Percentiles rank a stretch among this genome's conserved stretches.
These are phyloP conservation scores for Ilex paraguariensis DNA, from an alignment of 305 asterid genomes.

Conservation along the genomic window DNA sequence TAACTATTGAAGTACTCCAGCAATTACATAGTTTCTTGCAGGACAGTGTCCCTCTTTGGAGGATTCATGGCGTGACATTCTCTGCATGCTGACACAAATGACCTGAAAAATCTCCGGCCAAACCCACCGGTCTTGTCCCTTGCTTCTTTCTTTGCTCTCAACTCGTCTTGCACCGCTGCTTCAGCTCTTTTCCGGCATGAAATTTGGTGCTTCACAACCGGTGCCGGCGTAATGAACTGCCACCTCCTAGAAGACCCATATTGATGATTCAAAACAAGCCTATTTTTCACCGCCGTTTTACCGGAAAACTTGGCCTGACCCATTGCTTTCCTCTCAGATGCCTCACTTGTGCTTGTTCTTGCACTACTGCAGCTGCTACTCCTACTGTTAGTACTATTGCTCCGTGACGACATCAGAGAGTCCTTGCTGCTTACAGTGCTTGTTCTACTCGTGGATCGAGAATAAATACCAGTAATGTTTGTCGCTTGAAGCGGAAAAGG, in stretches of 20 bases:
- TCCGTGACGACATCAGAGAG: constrained; percentile 61
- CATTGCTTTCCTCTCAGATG: constrained; percentile 18
- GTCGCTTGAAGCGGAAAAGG: constrained; percentile 38
- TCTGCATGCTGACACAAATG: constrained; percentile 55
- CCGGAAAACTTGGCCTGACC: constrained; percentile 2
- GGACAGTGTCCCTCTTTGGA: constrained; percentile 3
- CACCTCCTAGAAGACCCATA: constrained; percentile 45
- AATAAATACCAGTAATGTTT: constrained; percentile 16
- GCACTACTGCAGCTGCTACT: constrained; percentile 66
- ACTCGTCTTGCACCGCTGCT: constrained; percentile 8
- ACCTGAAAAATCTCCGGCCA: constrained; percentile 39
- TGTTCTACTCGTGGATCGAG: constrained; percentile 58
- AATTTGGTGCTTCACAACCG: constrained; percentile 34
- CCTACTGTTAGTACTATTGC: constrained; percentile 65
- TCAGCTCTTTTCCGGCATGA: constrained; percentile 27
- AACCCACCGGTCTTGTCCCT: constrained; percentile 14
- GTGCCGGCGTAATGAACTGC: constrained; percentile 64
- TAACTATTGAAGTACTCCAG: no score
- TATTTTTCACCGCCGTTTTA: neutral
- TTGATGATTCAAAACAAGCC: constrained; percentile 20
- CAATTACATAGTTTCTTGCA: neutral
- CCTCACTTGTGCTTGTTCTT: constrained; percentile 62
- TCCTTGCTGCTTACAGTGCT: constrained; percentile 58
- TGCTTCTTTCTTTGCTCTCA: constrained; percentile 17
- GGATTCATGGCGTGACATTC: constrained; percentile 67